These are phyloP conservation scores for Aspergillus ostianus DNA, from an alignment of 495 filamentous ascomycete genomes.

Conservation along the genomic window DNA sequence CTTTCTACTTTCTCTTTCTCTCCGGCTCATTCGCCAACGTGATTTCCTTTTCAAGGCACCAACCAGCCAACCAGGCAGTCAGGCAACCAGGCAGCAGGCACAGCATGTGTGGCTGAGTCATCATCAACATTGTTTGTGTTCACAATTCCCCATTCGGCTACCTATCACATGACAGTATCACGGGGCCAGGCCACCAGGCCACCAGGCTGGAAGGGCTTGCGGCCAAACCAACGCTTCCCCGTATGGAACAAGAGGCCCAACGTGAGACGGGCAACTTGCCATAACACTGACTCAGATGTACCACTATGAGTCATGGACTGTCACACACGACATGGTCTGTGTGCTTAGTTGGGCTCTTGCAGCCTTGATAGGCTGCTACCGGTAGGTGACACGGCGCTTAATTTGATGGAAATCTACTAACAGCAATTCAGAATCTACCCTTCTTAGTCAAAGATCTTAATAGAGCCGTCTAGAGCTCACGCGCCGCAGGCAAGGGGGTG, in stretches of 20 bases:
- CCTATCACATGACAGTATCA: neutral
- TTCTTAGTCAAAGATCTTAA: neutral
- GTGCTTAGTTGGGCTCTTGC: neutral
- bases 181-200: no score
- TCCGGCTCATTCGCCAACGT: neutral
- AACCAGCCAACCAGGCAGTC: slow-evolving; percentile 1
- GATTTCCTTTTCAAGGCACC: neutral
- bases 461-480: neutral
- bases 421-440: neutral
- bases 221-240: neutral
- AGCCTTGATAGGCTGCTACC: slow-evolving; percentile 1
- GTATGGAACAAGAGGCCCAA: neutral
- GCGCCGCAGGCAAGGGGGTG: no score
- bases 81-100: neutral
- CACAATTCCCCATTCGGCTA: neutral
- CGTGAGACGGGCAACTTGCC: neutral
- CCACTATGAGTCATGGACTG: neutral
- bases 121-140: neutral
- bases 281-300: neutral
- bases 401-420: neutral
- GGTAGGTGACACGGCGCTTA: neutral
- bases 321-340: neutral
- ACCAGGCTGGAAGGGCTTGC: neutral
- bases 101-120: neutral
- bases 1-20: neutral